A percentile compares a stretch with the other conserved stretches of the same genome.
These are phyloP conservation scores for Dimocarpus longan DNA, from an alignment of 345 rosid genomes.

Conservation along the genomic window DNA sequence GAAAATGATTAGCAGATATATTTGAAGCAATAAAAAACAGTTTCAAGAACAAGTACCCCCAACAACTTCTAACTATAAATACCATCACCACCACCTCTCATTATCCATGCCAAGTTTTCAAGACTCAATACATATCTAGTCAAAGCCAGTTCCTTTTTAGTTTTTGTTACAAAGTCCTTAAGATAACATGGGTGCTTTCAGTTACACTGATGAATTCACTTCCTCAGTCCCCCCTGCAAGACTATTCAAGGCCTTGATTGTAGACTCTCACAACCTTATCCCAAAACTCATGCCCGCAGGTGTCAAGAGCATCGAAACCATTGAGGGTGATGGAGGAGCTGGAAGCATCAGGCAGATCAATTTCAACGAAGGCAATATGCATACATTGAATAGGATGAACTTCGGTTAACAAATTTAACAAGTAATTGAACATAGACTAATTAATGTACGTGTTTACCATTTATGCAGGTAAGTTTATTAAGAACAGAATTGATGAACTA, in stretches of 20 bases:
- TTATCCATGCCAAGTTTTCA: neutral
- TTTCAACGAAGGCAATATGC: conserved; percentile 36
- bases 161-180: neutral
- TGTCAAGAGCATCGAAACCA: conserved; percentile 28
- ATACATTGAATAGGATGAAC: neutral
- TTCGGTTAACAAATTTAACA: neutral
- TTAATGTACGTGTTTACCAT: neutral
- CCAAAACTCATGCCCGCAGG: conserved; percentile 44
- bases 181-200: conserved; percentile 26
- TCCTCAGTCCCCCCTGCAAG: conserved; percentile 37
- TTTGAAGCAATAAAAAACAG: neutral
- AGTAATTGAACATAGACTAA: neutral
- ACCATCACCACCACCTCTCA: neutral
- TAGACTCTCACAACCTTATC: conserved; percentile 39
- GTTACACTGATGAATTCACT: conserved; percentile 19
- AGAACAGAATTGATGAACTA: conserved; percentile 33
- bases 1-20: conserved; percentile 3
- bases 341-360: conserved; percentile 41
- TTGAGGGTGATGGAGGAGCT: conserved; percentile 45
- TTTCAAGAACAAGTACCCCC: neutral
- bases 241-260: conserved; percentile 41
- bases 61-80: conserved; percentile 14
- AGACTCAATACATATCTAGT: neutral
- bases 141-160: neutral
- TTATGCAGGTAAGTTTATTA: conserved; percentile 33